Conservation (phyloP, 2,329 filamentous ascomycete genomes). For the Aspergillus viridinutans region DNA sequence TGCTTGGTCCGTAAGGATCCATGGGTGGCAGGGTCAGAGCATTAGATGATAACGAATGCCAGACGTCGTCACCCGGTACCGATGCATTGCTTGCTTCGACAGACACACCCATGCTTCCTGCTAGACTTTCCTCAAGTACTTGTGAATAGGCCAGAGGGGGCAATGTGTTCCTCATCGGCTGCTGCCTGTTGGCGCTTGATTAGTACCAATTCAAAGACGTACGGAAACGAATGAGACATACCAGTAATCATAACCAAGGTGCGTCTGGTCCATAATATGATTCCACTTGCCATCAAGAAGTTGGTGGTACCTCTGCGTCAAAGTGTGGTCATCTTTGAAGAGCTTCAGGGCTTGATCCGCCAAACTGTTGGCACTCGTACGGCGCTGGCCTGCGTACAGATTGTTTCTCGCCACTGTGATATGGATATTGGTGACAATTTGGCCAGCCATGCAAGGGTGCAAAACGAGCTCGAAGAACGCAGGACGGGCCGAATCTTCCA, state of each 20-base stretch:
- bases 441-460: constrained; percentile 57
- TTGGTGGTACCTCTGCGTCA: constrained; percentile 55
- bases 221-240: constrained; percentile 9
- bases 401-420: constrained; percentile 51
- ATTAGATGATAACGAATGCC: constrained; percentile 51
- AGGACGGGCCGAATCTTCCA: constrained; percentile 49
- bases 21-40: constrained; percentile 54
- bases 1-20: constrained; percentile 54
- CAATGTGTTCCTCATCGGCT: constrained; percentile 66
- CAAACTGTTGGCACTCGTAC: constrained; percentile 54
- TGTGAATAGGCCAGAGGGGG: constrained; percentile 60
- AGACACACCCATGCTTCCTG: constrained; percentile 60
- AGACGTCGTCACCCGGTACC: constrained; percentile 63
- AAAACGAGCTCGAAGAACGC: constrained; percentile 62
- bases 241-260: constrained; percentile 48
- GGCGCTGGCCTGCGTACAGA: constrained; percentile 53
- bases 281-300: constrained; percentile 61
- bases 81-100: constrained; percentile 64
- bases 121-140: constrained; percentile 53
- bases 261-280: constrained; percentile 56
- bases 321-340: constrained; percentile 55
- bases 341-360: constrained; percentile 49
- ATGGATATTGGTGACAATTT: constrained; percentile 53
- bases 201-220: constrained; percentile 31
- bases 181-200: constrained; percentile 52